Percentiles rank a stretch among this genome's conserved stretches.
These are phyloP conservation scores for Murraya koenigii DNA, from an alignment of 345 rosid species.

Conservation along the genomic window DNA sequence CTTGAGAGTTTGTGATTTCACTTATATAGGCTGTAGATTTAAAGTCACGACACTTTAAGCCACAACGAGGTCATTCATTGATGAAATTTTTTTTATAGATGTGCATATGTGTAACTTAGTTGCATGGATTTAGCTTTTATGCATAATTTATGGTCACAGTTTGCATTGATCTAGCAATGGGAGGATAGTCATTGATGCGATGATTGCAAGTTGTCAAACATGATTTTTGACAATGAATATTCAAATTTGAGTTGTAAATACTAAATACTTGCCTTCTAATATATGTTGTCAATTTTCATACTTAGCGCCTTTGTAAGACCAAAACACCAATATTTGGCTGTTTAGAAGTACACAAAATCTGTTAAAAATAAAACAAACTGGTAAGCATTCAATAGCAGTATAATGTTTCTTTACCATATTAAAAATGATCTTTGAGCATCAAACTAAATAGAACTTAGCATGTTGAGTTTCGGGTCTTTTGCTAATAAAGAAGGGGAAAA, in stretches of 20 bases:
- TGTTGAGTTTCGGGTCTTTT: neutral
- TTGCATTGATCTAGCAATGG: neutral
- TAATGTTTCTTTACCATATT: neutral
- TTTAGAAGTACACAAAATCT: neutral
- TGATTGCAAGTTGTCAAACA: neutral
- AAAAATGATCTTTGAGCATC: neutral
- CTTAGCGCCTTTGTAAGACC: neutral
- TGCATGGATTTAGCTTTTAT: neutral
- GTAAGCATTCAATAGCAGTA: neutral
- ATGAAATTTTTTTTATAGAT: neutral
- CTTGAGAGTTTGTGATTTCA: neutral
- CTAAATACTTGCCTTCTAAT: neutral
- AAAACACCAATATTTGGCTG: neutral
- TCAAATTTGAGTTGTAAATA: neutral
- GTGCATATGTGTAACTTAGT: neutral
- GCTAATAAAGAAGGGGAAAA: neutral
- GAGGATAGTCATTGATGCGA: neutral
- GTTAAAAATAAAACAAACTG: neutral
- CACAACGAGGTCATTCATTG: neutral
- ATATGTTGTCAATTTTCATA: neutral
- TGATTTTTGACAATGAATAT: slow-evolving; percentile 1
- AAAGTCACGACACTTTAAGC: neutral
- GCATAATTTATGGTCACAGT: neutral
- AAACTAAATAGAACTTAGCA: neutral
- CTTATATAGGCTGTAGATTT: neutral